Percentiles rank a stretch among this genome's conserved stretches.
phyloP scores from a whole-genome alignment of 2,329 filamentous ascomycete genomes.

The Neoarthrinium moseri region DNA sequence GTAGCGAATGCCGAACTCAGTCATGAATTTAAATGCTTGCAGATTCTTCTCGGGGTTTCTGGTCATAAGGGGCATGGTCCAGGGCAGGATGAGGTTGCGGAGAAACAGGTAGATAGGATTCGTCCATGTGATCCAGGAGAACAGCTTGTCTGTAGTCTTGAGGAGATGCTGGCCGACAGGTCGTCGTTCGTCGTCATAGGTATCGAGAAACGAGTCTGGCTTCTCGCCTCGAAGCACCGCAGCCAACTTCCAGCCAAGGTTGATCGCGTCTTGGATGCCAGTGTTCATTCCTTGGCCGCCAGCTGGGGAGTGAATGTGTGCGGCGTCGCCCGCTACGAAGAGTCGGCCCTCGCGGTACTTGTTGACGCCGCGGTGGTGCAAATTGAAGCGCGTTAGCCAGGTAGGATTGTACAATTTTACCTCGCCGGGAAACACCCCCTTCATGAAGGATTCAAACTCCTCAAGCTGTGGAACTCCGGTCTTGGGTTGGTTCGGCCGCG shows the following conservation, averaged over 20 bases:
- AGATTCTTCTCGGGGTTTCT: slow-evolving; percentile 16
- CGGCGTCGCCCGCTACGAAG: slow-evolving; percentile 56
- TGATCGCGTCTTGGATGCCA: slow-evolving; percentile 51
- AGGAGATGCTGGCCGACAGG: slow-evolving; percentile 43
- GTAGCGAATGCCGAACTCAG: slow-evolving; percentile 42
- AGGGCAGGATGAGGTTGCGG: slow-evolving; percentile 36
- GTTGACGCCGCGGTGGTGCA: slow-evolving; percentile 38
- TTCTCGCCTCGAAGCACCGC: slow-evolving; percentile 33
- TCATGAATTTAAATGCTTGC: slow-evolving; percentile 32
- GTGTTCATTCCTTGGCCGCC: slow-evolving; percentile 61
- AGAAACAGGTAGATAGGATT: slow-evolving; percentile 33
- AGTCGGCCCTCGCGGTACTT: slow-evolving; percentile 43
- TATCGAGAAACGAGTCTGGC: slow-evolving; percentile 39
- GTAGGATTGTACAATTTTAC: slow-evolving; percentile 26
- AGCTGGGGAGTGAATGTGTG: slow-evolving; percentile 53
- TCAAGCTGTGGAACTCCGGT: slow-evolving; percentile 20
- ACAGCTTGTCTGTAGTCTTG: slow-evolving; percentile 38
- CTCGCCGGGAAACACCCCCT: slow-evolving; percentile 25
- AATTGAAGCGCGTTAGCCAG: slow-evolving; percentile 44
- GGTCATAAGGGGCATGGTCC: slow-evolving; percentile 35
- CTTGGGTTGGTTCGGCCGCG: slow-evolving; percentile 16
- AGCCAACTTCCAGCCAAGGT: slow-evolving; percentile 55
- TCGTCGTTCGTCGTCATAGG: slow-evolving; percentile 45
- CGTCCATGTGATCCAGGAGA: slow-evolving; percentile 34
- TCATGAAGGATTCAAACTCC: slow-evolving; percentile 30